Evolutionary conservation across 2,329 filamentous ascomycete genomes (phyloP), one percentile per base, ranked within the genome.

Genomic region (Botrytis elliptica): DNA sequence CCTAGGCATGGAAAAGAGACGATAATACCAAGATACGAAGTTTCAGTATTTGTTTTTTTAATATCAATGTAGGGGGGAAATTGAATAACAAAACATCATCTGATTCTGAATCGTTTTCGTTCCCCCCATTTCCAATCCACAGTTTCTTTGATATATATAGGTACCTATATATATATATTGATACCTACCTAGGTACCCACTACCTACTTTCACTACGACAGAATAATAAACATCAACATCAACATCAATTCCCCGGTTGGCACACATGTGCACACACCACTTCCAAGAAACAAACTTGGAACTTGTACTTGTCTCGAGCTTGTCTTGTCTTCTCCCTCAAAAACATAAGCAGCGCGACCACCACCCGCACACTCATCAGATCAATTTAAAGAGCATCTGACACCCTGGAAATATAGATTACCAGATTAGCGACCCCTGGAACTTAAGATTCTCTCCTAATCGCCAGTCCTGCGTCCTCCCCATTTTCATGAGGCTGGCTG

Each of bases 311-410:
- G 52, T 55, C 52, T 55, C 52, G 14, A 16, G 49, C 42, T 6
- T 9, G 9, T 7, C 22, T 10, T 55, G 49, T 55, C 49, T 55
- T 55, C 38, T 66, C 63, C 42, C 33, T 20, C 22, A 38, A 52
- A 49, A 49, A 33, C 29, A 52, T 63, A 55, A 29, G 52, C n/a
- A 52, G 49, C 52, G 52, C 52, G n/a, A 55, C n/a, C 52, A 52
- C 25, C 49, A n/a, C 40, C 40, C 49, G 49, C 49, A 55, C 52
- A 55, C 14, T 55, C 52, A 29, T 42, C 36, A 40, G 38, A 52
- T 49, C 65, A 68, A n/a, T 42, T 57, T 42, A 68, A 40, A 55
- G 36, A 57, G 1, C 65, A 68, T 68, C 66, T 57, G 49, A 68
- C 25, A 52, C 49, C 49, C 66, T 57, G 46, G 38, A 42, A 57